Evolutionary conservation across 2,329 filamentous ascomycete species (phyloP), one percentile per base, ranked within the genome.

Genomic region (Plectosphaerella cucumerina): DNA sequence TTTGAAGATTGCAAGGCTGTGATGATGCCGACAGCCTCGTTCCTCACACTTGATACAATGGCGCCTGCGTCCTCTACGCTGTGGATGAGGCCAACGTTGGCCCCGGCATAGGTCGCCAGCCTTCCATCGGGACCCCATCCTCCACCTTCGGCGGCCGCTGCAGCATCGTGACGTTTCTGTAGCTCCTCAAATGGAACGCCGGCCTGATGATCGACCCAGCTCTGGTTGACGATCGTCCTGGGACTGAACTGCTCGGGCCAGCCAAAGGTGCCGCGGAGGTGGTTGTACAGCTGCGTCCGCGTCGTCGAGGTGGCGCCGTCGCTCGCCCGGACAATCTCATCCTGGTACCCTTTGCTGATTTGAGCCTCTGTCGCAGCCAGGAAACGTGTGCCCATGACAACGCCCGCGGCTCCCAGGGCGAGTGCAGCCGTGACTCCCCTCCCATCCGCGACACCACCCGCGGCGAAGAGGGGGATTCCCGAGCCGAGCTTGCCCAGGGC

Each of bases 311-410:
- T 56, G 1, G 65, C 72, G 8, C 72, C 72, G 34, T 75, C 70
- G 1, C 56, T 53, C 0, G 72, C 71, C 1, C 67, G 62, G 1
- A 76, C 52, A 0, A 75, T 63, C 48, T 72, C 73, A n/a, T 68
- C 56, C 47, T 71, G 72, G 44, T 75, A 75, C 1, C 69, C 70
- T 50, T 62, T 63, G 46, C 56, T 61, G 34, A 75, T 68, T 6
- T 69, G 65, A 1, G 72, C 62, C 56, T 76, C 72, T 0, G 51
- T 59, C 1, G 69, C 59, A 0, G 81, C 82, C 1, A 88, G 72
- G 51, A 86, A 84, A 8, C 83, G 73, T 1, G 85, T 88, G 0
- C 86, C 86, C 70, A 89, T 73, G 0, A 74, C 80, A 0, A 76
- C 72, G 0, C 80, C 85, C 0, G 68, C 62, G 1, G 80, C 78